phyloP scores from a whole-genome alignment of 495 filamentous ascomycete genomes.

The Annulohypoxylon maeteangense region DNA sequence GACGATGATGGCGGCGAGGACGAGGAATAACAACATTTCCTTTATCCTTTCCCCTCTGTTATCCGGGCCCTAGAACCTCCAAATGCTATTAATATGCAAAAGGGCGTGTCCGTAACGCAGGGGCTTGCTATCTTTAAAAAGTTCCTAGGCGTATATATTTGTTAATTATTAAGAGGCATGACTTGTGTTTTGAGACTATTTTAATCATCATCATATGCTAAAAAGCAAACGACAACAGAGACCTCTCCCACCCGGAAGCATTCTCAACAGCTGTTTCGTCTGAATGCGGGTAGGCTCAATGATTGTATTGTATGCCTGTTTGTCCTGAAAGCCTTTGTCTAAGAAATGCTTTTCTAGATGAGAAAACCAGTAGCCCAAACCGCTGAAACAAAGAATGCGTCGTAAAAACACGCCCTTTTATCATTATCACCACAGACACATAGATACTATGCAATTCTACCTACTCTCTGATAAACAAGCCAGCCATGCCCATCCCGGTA shows the following conservation, averaged over 20 bases:
- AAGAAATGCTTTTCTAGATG: not conserved
- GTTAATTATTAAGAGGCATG: not conserved
- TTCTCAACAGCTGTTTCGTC: not conserved
- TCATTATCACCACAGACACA: constrained; percentile 12
- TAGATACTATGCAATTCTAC: not conserved
- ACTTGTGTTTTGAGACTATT: not conserved
- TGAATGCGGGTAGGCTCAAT: constrained; percentile 4
- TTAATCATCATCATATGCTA: not conserved
- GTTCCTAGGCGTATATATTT: not conserved
- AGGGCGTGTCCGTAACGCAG: not conserved
- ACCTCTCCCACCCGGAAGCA: constrained; percentile 7
- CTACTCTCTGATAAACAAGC: constrained; percentile 84
- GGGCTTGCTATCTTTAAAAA: not conserved
- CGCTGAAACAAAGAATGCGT: constrained; percentile 3
- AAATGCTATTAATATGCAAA: not conserved
- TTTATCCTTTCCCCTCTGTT: not conserved
- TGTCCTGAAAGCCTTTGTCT: constrained; percentile 8
- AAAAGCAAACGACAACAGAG: not conserved
- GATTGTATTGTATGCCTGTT: not conserved
- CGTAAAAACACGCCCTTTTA: not conserved
- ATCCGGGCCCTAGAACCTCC: not conserved
- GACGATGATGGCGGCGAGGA: constrained; percentile 8
- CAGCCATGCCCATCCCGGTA: constrained; percentile 93
- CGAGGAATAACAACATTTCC: constrained; percentile 21
- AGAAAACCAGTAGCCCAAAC: not conserved